A percentile compares a stretch with the other conserved stretches of the same genome.
These are phyloP conservation scores for Nyssa sinensis DNA, from an alignment of 148 eudicot species.

Conservation along the genomic window DNA sequence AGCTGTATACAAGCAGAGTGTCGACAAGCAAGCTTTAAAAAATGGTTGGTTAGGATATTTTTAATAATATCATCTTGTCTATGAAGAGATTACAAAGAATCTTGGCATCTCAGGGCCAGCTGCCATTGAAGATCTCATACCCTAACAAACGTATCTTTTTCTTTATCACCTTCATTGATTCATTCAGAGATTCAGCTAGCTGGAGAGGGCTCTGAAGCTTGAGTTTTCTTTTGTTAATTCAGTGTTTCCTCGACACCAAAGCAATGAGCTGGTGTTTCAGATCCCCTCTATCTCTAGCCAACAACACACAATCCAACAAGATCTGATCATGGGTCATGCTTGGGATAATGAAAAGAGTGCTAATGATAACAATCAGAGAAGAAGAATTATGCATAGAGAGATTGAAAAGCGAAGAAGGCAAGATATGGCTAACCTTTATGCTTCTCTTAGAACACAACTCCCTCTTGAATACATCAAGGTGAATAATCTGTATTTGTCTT, in stretches of 20 bases:
- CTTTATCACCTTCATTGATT: constrained; percentile 3
- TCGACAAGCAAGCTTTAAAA: not conserved
- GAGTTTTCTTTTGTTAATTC: not conserved
- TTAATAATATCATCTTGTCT: not conserved
- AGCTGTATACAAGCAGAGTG: constrained; percentile 10
- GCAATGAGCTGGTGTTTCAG: constrained; percentile 18
- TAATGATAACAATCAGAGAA: constrained; percentile 17
- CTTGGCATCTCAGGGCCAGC: not conserved
- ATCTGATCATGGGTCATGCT: constrained; percentile 12
- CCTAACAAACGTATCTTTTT: constrained; percentile 10
- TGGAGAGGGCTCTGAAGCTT: too few species aligned
- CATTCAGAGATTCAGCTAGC: not conserved
- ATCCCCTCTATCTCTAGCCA: constrained; percentile 4
- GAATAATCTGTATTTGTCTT: not conserved
- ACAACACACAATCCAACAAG: constrained; percentile 13
- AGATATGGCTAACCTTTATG: constrained; percentile 64
- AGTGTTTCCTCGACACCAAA: constrained; percentile 26
- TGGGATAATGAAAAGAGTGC: not conserved
- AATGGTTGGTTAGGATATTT: not conserved
- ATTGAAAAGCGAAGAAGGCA: constrained; percentile 71
- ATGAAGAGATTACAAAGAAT: not conserved
- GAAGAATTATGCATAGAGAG: constrained; percentile 47
- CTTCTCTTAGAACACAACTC: constrained; percentile 59
- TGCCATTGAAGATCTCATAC: constrained; percentile 10
- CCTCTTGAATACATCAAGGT: constrained; percentile 73